Conservation (phyloP, 2,329 filamentous ascomycete genomes). For the Scleromitrula shiraiana region DNA sequence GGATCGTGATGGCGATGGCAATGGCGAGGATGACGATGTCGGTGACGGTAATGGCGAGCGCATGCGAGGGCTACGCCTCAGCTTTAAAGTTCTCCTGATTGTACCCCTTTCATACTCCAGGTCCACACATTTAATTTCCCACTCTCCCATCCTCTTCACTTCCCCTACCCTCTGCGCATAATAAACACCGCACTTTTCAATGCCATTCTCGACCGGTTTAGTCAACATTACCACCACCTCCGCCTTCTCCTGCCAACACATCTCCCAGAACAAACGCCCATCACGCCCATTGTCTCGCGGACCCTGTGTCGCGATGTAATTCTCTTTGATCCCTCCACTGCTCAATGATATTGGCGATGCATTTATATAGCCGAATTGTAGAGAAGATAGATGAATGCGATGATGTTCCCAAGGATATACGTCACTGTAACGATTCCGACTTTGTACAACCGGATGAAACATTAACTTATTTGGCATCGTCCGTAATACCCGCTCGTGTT, state of each 20-base stretch:
- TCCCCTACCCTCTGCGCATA: slow-evolving; percentile 10
- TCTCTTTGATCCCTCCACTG: slow-evolving; percentile 26
- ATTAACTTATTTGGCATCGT: slow-evolving; percentile 5
- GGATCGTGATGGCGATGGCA: no score
- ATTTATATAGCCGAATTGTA: slow-evolving; percentile 68
- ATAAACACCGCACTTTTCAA: slow-evolving; percentile 16
- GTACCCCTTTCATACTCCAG: slow-evolving; percentile 4
- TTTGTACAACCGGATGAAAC: slow-evolving; percentile 10
- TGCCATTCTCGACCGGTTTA: slow-evolving; percentile 9
- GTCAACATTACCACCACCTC: slow-evolving; percentile 17
- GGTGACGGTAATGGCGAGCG: no score
- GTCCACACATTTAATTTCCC: slow-evolving; percentile 11
- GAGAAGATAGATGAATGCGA: slow-evolving; percentile 71
- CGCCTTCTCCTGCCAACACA: slow-evolving; percentile 10
- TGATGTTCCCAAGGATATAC: slow-evolving; percentile 84
- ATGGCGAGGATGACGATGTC: no score
- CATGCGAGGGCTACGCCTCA: neutral
- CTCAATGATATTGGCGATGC: slow-evolving; percentile 52
- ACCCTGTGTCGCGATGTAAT: slow-evolving; percentile 15
- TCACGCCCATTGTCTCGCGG: slow-evolving; percentile 8
- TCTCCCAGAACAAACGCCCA: slow-evolving; percentile 9
- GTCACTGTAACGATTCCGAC: slow-evolving; percentile 76
- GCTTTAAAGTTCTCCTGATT: slow-evolving; percentile 11
- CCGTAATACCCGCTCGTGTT: slow-evolving; percentile 7
- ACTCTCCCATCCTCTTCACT: slow-evolving; percentile 7